Percentiles rank a stretch among this genome's conserved stretches.
phyloP scores from a whole-genome alignment of 768 basidiomycete species.

The Tulasnella sp. region DNA sequence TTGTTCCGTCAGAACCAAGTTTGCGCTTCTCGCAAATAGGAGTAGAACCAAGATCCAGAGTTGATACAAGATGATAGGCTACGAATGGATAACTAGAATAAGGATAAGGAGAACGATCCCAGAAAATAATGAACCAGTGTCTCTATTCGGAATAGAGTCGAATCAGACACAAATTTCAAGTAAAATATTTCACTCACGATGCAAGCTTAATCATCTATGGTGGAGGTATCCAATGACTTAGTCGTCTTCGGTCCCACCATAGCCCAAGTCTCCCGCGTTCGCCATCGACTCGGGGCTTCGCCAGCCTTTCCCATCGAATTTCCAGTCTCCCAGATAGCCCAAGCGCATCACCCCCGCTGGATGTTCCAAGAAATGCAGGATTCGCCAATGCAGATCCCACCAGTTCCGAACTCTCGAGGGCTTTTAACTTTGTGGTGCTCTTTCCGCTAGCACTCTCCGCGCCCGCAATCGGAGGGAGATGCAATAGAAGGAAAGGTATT shows the following conservation, averaged over 20 bases:
- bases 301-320: conserved; percentile 51
- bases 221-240: conserved; percentile 20
- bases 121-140: neutral
- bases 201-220: neutral
- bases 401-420: conserved; percentile 16
- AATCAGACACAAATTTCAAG: neutral
- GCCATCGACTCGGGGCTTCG: neutral
- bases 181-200: neutral
- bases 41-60: too few species aligned
- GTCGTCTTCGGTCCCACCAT: conserved; percentile 30
- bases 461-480: conserved; percentile 43
- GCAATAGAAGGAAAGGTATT: conserved; percentile 68
- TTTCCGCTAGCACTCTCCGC: conserved; percentile 8
- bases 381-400: conserved; percentile 57
- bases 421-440: neutral
- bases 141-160: too few species aligned
- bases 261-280: conserved; percentile 30
- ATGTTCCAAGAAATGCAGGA: conserved; percentile 35
- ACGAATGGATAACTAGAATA: too few species aligned
- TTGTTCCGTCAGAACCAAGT: too few species aligned
- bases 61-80: too few species aligned
- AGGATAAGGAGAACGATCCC: neutral
- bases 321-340: conserved; percentile 51
- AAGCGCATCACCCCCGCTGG: conserved; percentile 32
- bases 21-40: too few species aligned